Conservation (phyloP, 495 filamentous ascomycete genomes). For the Astrocystis sublimbata region DNA sequence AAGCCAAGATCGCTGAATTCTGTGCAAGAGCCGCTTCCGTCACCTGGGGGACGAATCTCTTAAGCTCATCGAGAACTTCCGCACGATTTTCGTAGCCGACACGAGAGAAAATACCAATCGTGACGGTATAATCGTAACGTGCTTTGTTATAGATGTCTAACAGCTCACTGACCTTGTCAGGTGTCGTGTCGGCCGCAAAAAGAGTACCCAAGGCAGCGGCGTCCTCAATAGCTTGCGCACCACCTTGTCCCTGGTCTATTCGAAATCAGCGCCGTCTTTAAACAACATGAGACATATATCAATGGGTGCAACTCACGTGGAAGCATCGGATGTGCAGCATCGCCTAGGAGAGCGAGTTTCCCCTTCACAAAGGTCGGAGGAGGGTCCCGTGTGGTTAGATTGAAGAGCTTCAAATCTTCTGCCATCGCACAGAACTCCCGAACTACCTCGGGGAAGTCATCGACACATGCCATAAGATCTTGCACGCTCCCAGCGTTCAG, state of each 20-base stretch:
- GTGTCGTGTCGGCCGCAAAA: constrained; percentile 26
- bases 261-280: neutral
- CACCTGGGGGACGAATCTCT: neutral
- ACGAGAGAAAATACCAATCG: neutral
- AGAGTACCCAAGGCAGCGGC: constrained; percentile 41
- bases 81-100: neutral
- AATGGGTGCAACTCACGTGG: constrained; percentile 30
- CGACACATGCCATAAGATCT: neutral
- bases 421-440: constrained; percentile 29
- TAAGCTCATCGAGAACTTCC: neutral
- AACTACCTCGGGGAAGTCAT: neutral
- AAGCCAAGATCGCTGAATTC: neutral
- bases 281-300: neutral
- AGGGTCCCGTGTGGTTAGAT: constrained; percentile 40
- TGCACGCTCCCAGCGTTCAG: neutral
- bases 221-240: constrained; percentile 51
- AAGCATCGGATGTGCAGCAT: constrained; percentile 56
- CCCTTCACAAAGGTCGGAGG: constrained; percentile 40
- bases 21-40: neutral
- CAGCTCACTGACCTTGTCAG: constrained; percentile 41
- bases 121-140: constrained; percentile 26
- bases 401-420: constrained; percentile 48
- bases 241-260: constrained; percentile 50
- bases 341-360: constrained; percentile 46
- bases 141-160: constrained; percentile 55